phyloP scores from a whole-genome alignment of 768 basidiomycete species.

The Leucocoprinus leucothites region DNA sequence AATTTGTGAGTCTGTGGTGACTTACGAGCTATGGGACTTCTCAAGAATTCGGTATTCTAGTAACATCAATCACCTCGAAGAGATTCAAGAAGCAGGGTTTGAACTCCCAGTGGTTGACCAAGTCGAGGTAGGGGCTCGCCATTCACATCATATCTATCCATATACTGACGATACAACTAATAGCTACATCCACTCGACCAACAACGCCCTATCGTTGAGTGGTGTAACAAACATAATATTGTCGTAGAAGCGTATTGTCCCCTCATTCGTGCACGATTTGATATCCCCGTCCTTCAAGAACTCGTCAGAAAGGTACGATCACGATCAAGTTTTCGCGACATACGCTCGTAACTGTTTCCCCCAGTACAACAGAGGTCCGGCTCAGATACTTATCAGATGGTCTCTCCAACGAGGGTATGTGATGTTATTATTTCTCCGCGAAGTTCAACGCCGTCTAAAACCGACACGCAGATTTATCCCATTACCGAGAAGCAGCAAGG shows the following conservation, averaged over 20 bases:
- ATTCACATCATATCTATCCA: neutral
- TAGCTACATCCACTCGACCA: slow-evolving; percentile 82
- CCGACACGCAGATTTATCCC: slow-evolving; percentile 61
- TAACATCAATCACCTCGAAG: slow-evolving; percentile 66
- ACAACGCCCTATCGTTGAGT: slow-evolving; percentile 73
- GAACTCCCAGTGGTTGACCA: slow-evolving; percentile 75
- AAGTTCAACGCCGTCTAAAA: neutral
- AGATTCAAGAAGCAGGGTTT: slow-evolving; percentile 59
- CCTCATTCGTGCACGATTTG: slow-evolving; percentile 58
- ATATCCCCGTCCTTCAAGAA: slow-evolving; percentile 47
- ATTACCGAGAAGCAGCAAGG: slow-evolving; percentile 77
- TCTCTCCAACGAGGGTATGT: slow-evolving; percentile 80
- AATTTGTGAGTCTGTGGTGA: slow-evolving; percentile 57
- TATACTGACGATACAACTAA: neutral
- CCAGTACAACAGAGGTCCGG: slow-evolving; percentile 58
- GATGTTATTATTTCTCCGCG: neutral
- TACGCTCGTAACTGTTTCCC: neutral
- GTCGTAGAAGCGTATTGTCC: slow-evolving; percentile 75
- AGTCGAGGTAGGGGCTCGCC: slow-evolving; percentile 53
- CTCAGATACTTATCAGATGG: slow-evolving; percentile 88
- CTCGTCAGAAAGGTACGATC: slow-evolving; percentile 56
- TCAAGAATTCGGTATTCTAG: slow-evolving; percentile 32
- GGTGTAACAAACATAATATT: slow-evolving; percentile 59
- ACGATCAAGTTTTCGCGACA: neutral
- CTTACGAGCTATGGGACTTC: too few relatives aligned